Base-by-base conservation (phyloP, 2,329 filamentous ascomycete species). In the Alternaria sp. region DNA sequence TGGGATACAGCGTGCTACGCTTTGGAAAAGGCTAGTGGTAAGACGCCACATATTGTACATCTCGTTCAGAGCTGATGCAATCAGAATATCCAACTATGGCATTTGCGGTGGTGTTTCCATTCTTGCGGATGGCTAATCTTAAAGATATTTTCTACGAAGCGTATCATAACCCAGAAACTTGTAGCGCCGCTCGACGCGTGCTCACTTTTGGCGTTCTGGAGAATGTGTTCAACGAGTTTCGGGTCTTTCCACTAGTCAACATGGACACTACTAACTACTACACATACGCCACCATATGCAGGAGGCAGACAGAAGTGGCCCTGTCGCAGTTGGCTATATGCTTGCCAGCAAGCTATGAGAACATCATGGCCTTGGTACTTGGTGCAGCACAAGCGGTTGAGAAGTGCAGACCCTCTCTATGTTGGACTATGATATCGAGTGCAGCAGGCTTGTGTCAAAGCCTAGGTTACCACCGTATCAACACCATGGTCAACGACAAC, bases 291-390 rank as follows among this genome's bases (percentile, higher is more conserved):
- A 62, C 41, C 34, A 55, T 69, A 7, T 65, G 82, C 62, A 78
- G 75, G 30, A 65, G 73, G 16, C 85, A 85, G 49, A 68, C 85
- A 18, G 81, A 84, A 61, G 76, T 73, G 30, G 70, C 70, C 7
- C 65, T 79, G 54, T 71, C 68, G 32, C 69, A 76, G 28, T 62
- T 79, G 7, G 71, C 76, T 39, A 64, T 78, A 1, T 74, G 75
- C 55, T 59, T 78, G 49, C 68, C 74, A 5, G 69, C 75, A 5
- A 76, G 61, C 20, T 73, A 73, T 49, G 77, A 80, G 48, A 79
- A 79, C 32, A 71, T 78, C 24, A 70, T 78, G 54, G 74, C 74
- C 16, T 62, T 79, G 4, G 44, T 76, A 4, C 55, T 79, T 18
- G 75, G 69, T 46, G 70, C 73, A 8, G 67, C 73, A 12, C 72